Percentiles rank a stretch among this genome's conserved stretches.
phyloP scores from a whole-genome alignment of 805 yeast genomes.

The Kodamaea lidongshanica region DNA sequence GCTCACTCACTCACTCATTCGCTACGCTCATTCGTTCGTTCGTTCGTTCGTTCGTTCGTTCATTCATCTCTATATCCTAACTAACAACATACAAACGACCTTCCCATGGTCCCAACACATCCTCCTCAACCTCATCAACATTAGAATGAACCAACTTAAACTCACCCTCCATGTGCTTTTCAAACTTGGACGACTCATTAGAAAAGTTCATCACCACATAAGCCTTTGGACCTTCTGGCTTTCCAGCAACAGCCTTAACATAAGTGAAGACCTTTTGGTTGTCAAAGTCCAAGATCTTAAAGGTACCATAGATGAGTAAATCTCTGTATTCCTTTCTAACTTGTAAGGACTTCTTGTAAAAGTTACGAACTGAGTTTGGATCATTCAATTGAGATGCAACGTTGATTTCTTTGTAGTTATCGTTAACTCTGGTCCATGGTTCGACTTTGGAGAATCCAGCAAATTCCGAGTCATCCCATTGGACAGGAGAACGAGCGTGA shows the following conservation, averaged over 20 bases:
- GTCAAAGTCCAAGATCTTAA: conserved; percentile 39
- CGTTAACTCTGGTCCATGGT: conserved; percentile 53
- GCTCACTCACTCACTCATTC: too few relatives aligned
- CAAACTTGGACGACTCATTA: conserved; percentile 24
- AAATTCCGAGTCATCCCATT: conserved; percentile 40
- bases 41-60: too few relatives aligned
- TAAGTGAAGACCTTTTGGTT: conserved; percentile 38
- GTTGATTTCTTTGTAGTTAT: conserved; percentile 44
- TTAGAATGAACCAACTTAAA: conserved; percentile 28
- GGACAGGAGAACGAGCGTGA: conserved; percentile 52
- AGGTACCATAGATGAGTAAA: conserved; percentile 40
- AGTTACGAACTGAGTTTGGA: conserved; percentile 39
- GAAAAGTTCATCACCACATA: conserved; percentile 41
- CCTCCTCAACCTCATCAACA: conserved; percentile 17
- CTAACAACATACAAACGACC: conserved; percentile 35
- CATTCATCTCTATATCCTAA: too few relatives aligned
- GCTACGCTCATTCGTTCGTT: too few relatives aligned
- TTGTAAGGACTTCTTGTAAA: conserved; percentile 40
- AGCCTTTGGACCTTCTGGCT: conserved; percentile 16
- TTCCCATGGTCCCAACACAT: conserved; percentile 37
- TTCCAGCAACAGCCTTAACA: conserved; percentile 29
- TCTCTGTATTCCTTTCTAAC: conserved; percentile 42
- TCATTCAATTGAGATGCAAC: conserved; percentile 42
- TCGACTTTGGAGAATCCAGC: conserved; percentile 44
- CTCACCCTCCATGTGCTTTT: conserved; percentile 22